These are phyloP conservation scores for Globisporangium parvum DNA, from an alignment of 352 stramenopile genomes.

Conservation along the genomic window DNA sequence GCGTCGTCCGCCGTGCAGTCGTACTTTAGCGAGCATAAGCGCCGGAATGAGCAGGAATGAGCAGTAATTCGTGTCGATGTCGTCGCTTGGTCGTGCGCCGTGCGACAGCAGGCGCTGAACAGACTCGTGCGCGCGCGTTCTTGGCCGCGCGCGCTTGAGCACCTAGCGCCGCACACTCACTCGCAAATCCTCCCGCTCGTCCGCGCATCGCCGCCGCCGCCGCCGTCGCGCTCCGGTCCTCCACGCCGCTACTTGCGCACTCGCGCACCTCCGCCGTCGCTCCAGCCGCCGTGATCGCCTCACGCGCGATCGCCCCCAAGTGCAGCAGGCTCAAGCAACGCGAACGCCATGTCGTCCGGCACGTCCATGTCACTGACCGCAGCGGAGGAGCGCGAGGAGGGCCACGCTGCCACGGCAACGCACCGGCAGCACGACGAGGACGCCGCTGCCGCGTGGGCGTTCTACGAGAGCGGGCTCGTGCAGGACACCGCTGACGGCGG, in stretches of 20 bases:
- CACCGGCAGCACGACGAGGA: background rate
- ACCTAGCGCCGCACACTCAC: background rate
- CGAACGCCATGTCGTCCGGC: slow-evolving; percentile 1
- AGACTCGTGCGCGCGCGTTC: too few relatives aligned
- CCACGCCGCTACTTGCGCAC: background rate
- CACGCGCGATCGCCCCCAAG: background rate
- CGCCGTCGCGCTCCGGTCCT: slow-evolving; percentile 1
- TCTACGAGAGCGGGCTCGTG: slow-evolving; percentile 55
- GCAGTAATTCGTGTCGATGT: background rate
- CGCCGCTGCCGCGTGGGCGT: slow-evolving; percentile 27
- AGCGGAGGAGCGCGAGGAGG: slow-evolving; percentile 2
- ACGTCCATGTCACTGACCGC: slow-evolving; percentile 10
- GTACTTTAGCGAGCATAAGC: background rate
- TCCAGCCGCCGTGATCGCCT: background rate
- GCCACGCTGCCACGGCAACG: background rate
- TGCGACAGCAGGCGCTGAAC: background rate
- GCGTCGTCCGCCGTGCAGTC: background rate
- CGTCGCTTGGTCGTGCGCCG: background rate
- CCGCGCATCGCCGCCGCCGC: slow-evolving; percentile 1
- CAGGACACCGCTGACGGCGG: slow-evolving; percentile 26
- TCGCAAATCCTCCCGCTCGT: slow-evolving; percentile 8
- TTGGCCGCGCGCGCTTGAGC: too few relatives aligned
- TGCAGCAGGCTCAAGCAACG: background rate
- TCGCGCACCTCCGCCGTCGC: background rate
- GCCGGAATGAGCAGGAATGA: too few relatives aligned